A percentile compares a stretch with the other conserved stretches of the same genome.
Evolutionary conservation across 2,329 filamentous ascomycete species (phyloP).

Genomic region (Cryphonectria parasitica): DNA sequence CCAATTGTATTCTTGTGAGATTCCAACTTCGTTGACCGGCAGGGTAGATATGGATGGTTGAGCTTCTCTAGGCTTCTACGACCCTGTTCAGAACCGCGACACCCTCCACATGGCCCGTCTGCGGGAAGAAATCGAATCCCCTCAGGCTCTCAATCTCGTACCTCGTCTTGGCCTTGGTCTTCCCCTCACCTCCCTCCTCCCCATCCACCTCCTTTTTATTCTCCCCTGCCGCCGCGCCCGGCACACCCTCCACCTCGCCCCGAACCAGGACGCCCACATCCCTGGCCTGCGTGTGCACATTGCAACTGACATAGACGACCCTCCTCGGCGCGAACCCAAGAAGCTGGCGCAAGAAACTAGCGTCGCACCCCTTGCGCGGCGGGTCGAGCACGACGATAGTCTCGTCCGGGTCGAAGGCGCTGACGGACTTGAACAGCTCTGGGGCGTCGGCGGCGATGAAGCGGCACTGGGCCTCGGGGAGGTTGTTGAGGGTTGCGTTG

Average conservation of each 20-base stretch:
- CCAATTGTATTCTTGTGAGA: neutral
- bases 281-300: conserved; percentile 95
- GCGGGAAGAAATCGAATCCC: conserved; percentile 97
- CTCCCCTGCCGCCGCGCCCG: conserved; percentile 37
- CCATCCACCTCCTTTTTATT: conserved; percentile 24
- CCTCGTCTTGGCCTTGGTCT: conserved; percentile 44
- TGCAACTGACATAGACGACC: conserved; percentile 94
- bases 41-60: conserved; percentile 20
- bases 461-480: conserved; percentile 66
- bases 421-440: conserved; percentile 76
- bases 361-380: conserved; percentile 93
- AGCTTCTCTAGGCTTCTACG: conserved; percentile 5
- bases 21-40: neutral
- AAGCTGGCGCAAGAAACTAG: conserved; percentile 80
- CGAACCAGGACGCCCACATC: conserved; percentile 88
- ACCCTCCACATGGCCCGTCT: conserved; percentile 73
- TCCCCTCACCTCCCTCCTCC: conserved; percentile 34
- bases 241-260: conserved; percentile 53
- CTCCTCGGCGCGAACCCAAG: conserved; percentile 75
- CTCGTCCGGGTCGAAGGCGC: conserved; percentile 70
- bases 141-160: conserved; percentile 90
- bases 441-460: conserved; percentile 91
- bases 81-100: conserved; percentile 67
- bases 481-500: conserved; percentile 78
- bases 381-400: conserved; percentile 96